A percentile compares a stretch with the other conserved stretches of the same genome.
These are phyloP conservation scores for Plantago major DNA, from an alignment of 257 asterid genomes.

Conservation along the genomic window DNA sequence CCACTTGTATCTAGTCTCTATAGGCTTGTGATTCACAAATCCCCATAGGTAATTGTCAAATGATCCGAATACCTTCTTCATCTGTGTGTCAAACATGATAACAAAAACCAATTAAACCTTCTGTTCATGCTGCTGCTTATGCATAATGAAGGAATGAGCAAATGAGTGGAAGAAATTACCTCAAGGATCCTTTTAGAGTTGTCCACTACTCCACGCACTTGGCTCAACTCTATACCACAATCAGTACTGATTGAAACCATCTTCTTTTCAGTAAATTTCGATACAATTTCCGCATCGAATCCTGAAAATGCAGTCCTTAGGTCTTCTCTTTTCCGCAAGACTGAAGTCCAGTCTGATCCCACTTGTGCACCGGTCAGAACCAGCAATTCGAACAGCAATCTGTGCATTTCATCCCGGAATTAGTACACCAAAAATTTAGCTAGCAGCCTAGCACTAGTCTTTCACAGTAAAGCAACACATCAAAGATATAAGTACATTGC, in stretches of 20 bases:
- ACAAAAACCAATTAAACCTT: neutral
- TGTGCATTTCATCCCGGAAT: slow-evolving; percentile 18
- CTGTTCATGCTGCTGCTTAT: neutral
- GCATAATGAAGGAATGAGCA: no score
- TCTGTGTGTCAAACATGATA: slow-evolving; percentile 33
- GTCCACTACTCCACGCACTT: slow-evolving; percentile 73
- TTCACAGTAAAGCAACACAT: neutral
- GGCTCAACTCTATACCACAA: slow-evolving; percentile 54
- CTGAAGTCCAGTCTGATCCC: slow-evolving; percentile 83
- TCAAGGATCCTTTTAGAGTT: slow-evolving; percentile 58
- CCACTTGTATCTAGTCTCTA: slow-evolving; percentile 50
- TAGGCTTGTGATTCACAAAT: slow-evolving; percentile 61
- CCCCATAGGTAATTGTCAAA: slow-evolving; percentile 70
- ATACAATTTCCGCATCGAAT: slow-evolving; percentile 54
- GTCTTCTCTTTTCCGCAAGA: slow-evolving; percentile 54
- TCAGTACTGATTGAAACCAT: slow-evolving; percentile 37
- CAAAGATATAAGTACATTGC: neutral
- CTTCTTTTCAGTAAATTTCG: slow-evolving; percentile 61
- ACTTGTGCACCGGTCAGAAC: slow-evolving; percentile 78
- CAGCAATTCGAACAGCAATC: slow-evolving; percentile 66
- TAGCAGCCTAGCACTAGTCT: neutral
- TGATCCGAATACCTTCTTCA: slow-evolving; percentile 48
- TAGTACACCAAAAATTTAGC: neutral
- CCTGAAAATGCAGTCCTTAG: slow-evolving; percentile 72
- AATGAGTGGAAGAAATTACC: slow-evolving; percentile 23